phyloP scores from a whole-genome alignment of 257 asterid genomes.

The Ophiorrhiza pumila region DNA sequence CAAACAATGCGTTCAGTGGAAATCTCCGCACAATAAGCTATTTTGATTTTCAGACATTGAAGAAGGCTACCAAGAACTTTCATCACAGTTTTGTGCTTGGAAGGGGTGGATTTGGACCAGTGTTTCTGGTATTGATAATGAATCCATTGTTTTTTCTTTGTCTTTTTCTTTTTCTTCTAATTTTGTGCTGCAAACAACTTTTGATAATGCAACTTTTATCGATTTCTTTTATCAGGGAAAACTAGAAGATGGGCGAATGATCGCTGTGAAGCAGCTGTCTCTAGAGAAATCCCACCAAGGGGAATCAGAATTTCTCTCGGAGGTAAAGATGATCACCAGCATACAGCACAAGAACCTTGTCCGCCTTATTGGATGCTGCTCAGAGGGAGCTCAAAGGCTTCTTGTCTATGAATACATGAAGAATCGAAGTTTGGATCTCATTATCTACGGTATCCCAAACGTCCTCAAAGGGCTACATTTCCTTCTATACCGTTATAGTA shows the following conservation, averaged over 20 bases:
- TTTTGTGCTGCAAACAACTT: background rate
- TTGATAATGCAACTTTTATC: background rate
- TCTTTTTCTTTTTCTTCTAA: background rate
- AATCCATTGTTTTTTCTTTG: background rate
- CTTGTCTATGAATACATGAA: constrained; percentile 83
- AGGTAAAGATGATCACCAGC: constrained; percentile 72
- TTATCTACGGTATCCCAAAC: constrained; percentile 50
- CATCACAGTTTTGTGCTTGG: constrained; percentile 62
- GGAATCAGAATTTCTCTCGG: constrained; percentile 65
- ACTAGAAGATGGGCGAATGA: constrained; percentile 50
- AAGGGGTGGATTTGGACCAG: constrained; percentile 89
- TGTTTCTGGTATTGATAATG: constrained; percentile 50
- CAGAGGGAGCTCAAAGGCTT: constrained; percentile 64
- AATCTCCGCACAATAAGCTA: constrained; percentile 53
- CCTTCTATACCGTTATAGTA: background rate
- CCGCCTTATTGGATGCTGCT: constrained; percentile 76
- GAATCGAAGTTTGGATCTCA: constrained; percentile 70
- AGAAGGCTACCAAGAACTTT: constrained; percentile 77
- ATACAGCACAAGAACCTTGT: constrained; percentile 83
- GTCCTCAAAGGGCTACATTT: background rate
- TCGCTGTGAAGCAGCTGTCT: constrained; percentile 67
- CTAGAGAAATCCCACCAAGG: constrained; percentile 73
- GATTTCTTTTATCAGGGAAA: constrained; percentile 44
- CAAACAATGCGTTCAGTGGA: constrained; percentile 43
- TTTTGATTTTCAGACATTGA: constrained; percentile 52